Conservation (phyloP, 2,329 filamentous ascomycete species). For the Claviceps humidiphila region DNA sequence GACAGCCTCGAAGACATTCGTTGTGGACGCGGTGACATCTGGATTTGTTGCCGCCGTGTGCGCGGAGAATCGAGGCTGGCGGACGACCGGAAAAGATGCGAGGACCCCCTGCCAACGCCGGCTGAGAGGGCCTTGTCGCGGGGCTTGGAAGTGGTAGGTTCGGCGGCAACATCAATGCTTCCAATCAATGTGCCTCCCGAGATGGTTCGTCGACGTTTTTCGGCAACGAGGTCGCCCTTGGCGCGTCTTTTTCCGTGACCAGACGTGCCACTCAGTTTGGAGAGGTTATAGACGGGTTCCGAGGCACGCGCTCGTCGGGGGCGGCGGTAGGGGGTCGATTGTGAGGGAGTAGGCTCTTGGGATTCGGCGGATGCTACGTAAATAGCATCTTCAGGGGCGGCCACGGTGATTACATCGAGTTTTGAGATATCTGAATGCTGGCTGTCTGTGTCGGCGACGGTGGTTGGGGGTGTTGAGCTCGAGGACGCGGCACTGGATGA, state of each 20-base stretch:
- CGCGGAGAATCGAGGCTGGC: constrained; percentile 23
- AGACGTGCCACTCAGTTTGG: constrained; percentile 47
- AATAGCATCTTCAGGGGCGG: constrained; percentile 12
- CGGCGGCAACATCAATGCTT: constrained; percentile 13
- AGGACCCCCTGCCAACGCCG: constrained; percentile 26
- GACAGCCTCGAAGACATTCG: constrained; percentile 29
- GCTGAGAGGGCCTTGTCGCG: constrained; percentile 4
- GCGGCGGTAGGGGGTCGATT: constrained; percentile 24
- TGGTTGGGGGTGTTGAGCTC: constrained; percentile 54
- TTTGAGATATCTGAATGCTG: constrained; percentile 33
- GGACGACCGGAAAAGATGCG: constrained; percentile 30
- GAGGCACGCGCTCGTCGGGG: constrained; percentile 42
- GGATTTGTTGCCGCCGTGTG: constrained; percentile 20
- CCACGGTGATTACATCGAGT: constrained; percentile 23
- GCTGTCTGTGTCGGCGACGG: constrained; percentile 48
- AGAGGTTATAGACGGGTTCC: constrained; percentile 53
- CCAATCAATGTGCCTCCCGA: constrained; percentile 25
- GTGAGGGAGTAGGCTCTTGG: constrained; percentile 13
- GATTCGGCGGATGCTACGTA: constrained; percentile 12
- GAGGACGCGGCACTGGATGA: constrained; percentile 41
- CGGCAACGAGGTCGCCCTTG: constrained; percentile 34
- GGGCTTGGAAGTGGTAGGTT: constrained; percentile 5
- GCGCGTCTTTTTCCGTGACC: constrained; percentile 43
- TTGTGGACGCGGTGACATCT: constrained; percentile 18
- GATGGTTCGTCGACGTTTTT: constrained; percentile 32